Conservation (phyloP, 441 rosid species). For the Gossypium davidsonii region DNA sequence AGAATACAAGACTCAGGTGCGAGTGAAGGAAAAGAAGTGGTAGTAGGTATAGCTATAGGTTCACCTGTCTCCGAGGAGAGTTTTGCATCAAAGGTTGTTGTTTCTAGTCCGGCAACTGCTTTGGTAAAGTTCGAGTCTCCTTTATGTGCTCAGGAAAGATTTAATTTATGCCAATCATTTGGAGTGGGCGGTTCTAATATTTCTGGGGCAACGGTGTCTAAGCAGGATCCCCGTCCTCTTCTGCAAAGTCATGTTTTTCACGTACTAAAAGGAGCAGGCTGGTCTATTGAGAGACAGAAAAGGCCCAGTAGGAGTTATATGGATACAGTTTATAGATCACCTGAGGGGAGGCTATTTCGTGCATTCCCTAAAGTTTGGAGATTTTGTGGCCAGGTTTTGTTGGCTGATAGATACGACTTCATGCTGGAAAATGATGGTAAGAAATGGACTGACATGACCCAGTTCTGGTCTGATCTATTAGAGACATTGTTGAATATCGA, state of each 20-base stretch:
- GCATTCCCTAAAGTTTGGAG: constrained; percentile 82
- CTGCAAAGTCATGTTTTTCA: constrained; percentile 48
- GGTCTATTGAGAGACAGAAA: constrained; percentile 55
- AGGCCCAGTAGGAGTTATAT: constrained; percentile 51
- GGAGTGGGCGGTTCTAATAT: constrained; percentile 26
- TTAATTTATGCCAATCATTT: constrained; percentile 24
- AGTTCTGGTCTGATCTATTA: constrained; percentile 66
- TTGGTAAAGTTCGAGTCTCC: constrained; percentile 30
- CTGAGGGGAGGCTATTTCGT: constrained; percentile 53
- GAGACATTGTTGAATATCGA: constrained; percentile 43
- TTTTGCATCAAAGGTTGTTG: constrained; percentile 40
- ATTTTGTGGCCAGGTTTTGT: constrained; percentile 47
- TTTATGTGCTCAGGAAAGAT: constrained; percentile 24
- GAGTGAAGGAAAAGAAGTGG: constrained; percentile 36
- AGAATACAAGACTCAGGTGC: constrained; percentile 30
- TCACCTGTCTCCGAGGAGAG: constrained; percentile 89
- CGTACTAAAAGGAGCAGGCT: constrained; percentile 53
- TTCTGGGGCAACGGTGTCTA: constrained; percentile 33
- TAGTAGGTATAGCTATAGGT: constrained; percentile 41
- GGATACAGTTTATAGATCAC: constrained; percentile 57
- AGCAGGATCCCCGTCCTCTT: constrained; percentile 65
- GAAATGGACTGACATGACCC: constrained; percentile 65
- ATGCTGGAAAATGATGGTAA: constrained; percentile 36
- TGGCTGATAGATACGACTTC: constrained; percentile 34
- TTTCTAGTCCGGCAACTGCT: constrained; percentile 33